Evolutionary conservation across 805 yeast species (phyloP).

Genomic region (Kuraishia piskuri): DNA sequence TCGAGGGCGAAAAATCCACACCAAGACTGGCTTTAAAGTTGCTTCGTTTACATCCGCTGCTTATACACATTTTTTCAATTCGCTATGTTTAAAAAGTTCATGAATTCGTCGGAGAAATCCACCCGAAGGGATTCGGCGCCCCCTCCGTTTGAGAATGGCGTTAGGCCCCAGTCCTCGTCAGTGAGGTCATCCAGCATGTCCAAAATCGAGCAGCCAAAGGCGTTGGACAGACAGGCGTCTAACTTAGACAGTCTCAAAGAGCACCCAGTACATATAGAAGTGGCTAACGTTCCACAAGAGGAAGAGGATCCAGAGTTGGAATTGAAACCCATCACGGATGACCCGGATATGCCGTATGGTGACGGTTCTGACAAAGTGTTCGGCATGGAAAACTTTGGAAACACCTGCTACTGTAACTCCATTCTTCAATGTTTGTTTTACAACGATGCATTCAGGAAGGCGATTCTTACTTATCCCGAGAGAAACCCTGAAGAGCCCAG

Average conservation of each 20-base stretch:
- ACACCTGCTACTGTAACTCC: conserved; percentile 92
- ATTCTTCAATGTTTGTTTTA: conserved; percentile 83
- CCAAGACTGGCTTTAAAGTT: too few species aligned
- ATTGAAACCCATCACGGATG: conserved; percentile 11
- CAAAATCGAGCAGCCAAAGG: not conserved
- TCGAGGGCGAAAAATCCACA: too few species aligned
- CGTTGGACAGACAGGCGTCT: not conserved
- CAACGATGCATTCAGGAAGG: conserved; percentile 57
- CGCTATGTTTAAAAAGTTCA: not conserved
- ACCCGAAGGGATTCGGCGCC: not conserved
- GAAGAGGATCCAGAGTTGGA: conserved; percentile 17
- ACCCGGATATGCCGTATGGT: conserved; percentile 39
- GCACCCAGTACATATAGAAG: conserved; percentile 13
- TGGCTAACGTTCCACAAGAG: conserved; percentile 1
- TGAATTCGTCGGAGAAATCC: not conserved
- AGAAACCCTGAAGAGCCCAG: conserved; percentile 22
- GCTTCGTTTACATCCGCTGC: not conserved
- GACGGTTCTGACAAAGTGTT: conserved; percentile 63
- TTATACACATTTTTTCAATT: not conserved
- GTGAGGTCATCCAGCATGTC: not conserved
- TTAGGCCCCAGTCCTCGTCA: not conserved
- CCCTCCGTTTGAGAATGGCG: not conserved
- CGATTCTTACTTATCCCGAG: conserved; percentile 39
- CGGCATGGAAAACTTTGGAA: conserved; percentile 82
- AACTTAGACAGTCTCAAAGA: conserved; percentile 8